phyloP scores from a whole-genome alignment of 1,139 yeast genomes.

The Citeromyces hawaiiensis region DNA sequence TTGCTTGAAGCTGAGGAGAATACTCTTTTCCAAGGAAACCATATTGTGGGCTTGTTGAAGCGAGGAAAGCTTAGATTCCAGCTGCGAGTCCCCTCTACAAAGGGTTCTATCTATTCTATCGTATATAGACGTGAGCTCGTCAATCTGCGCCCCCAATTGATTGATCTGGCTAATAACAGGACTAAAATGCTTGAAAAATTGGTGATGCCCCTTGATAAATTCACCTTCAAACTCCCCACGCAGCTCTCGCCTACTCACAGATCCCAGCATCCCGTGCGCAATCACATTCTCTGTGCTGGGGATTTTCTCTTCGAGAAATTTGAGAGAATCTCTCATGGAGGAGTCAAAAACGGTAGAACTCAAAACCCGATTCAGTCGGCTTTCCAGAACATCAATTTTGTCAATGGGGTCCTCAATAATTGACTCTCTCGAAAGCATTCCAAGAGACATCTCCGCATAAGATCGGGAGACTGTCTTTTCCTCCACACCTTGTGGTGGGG shows the following conservation, averaged over 20 bases:
- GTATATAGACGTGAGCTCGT: slow-evolving; percentile 16
- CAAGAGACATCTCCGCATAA: slow-evolving; percentile 24
- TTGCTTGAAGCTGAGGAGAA: slow-evolving; percentile 44
- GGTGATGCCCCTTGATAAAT: slow-evolving; percentile 45
- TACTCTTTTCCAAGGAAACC: slow-evolving; percentile 29
- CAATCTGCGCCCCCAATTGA: slow-evolving; percentile 26
- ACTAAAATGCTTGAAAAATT: slow-evolving; percentile 46
- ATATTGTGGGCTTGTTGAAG: neutral
- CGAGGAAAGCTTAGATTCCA: neutral
- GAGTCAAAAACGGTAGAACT: slow-evolving; percentile 34
- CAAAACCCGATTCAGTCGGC: slow-evolving; percentile 34
- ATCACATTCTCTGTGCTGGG: slow-evolving; percentile 23
- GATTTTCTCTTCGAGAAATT: slow-evolving; percentile 28
- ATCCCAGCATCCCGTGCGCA: slow-evolving; percentile 43
- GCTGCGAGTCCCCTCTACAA: neutral
- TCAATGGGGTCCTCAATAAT: neutral
- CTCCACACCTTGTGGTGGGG: slow-evolving; percentile 6
- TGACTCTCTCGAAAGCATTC: slow-evolving; percentile 12
- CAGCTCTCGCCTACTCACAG: slow-evolving; percentile 43
- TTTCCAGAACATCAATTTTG: slow-evolving; percentile 7
- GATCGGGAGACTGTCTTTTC: slow-evolving; percentile 19
- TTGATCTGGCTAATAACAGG: slow-evolving; percentile 29
- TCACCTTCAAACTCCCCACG: slow-evolving; percentile 65
- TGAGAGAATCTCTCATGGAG: slow-evolving; percentile 32
- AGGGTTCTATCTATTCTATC: neutral